phyloP scores from a whole-genome alignment of 352 stramenopile species.

The Globisporangium barbulae region DNA sequence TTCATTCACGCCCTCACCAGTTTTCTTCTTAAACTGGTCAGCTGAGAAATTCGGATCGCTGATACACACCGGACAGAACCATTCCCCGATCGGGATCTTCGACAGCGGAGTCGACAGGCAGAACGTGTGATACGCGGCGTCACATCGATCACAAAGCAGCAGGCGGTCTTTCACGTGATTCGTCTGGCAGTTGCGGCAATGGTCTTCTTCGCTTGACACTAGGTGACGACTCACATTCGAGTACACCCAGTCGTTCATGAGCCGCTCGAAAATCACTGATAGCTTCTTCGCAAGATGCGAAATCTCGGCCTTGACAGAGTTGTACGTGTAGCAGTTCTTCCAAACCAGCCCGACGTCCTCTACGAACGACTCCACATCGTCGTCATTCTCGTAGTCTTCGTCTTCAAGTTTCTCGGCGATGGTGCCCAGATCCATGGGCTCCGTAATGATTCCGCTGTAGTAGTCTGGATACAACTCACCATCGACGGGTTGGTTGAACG shows the following conservation, averaged over 20 bases:
- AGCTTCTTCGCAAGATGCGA: constrained; percentile 73
- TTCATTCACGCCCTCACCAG: constrained; percentile 19
- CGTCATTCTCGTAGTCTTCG: constrained; percentile 82
- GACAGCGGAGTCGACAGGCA: constrained; percentile 60
- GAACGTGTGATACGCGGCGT: constrained; percentile 83
- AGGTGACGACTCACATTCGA: constrained; percentile 45
- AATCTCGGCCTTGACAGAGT: constrained; percentile 80
- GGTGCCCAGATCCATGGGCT: constrained; percentile 81
- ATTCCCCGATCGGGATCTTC: constrained; percentile 60
- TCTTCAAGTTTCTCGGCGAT: constrained; percentile 84
- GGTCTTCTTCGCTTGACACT: constrained; percentile 71
- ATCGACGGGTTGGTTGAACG: constrained; percentile 86
- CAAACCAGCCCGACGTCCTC: constrained; percentile 80
- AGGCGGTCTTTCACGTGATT: constrained; percentile 64
- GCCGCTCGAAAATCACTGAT: constrained; percentile 67
- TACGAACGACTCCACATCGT: constrained; percentile 75
- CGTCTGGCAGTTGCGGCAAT: constrained; percentile 71
- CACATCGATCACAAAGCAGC: constrained; percentile 77
- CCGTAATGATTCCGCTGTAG: constrained; percentile 64
- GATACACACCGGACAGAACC: constrained; percentile 72
- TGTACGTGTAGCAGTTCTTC: constrained; percentile 87
- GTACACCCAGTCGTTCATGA: constrained; percentile 83
- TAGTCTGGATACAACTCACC: constrained; percentile 83
- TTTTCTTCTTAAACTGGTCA: constrained; percentile 51
- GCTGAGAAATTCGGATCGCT: constrained; percentile 49